Evolutionary conservation across 176 grass and related monocot genomes (phyloP).

Genomic region (Cymbopogon citratus): DNA sequence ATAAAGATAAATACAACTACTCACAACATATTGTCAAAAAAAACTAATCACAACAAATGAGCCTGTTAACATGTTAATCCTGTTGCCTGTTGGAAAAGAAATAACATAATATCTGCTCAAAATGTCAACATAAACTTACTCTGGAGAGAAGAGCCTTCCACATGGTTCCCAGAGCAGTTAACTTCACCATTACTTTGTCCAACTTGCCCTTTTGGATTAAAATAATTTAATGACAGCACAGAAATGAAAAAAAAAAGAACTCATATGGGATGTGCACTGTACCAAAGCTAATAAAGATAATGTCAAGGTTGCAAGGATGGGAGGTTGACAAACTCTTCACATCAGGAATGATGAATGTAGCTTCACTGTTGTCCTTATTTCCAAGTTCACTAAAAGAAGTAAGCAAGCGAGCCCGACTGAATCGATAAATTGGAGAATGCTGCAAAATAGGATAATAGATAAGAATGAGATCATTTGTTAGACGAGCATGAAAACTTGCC

Average conservation of each 20-base stretch:
- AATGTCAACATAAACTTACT: slow-evolving; percentile 48
- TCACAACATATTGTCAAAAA: too few relatives aligned
- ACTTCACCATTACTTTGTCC: slow-evolving; percentile 26
- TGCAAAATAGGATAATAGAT: slow-evolving; percentile 27
- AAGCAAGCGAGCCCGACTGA: slow-evolving; percentile 60
- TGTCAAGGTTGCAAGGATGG: slow-evolving; percentile 54
- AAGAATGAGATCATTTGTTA: slow-evolving; percentile 26
- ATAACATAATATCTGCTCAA: neutral
- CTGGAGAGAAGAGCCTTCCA: slow-evolving; percentile 36
- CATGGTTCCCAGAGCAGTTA: slow-evolving; percentile 24
- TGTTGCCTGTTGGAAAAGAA: neutral
- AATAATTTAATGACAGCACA: slow-evolving; percentile 14
- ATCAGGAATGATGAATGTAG: slow-evolving; percentile 78
- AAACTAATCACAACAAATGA: neutral
- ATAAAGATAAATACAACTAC: neutral
- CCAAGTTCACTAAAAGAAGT: slow-evolving; percentile 64
- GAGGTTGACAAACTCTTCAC: slow-evolving; percentile 68
- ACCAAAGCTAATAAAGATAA: slow-evolving; percentile 86
- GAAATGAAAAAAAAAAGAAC: slow-evolving; percentile 6
- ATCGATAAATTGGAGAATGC: slow-evolving; percentile 62
- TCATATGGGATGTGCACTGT: slow-evolving; percentile 31
- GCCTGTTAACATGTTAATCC: neutral
- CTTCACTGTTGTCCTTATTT: slow-evolving; percentile 66
- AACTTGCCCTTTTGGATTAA: slow-evolving; percentile 33
- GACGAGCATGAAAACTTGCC: neutral